phyloP scores from a whole-genome alignment of 345 rosid species.

The Aethionema arabicum region DNA sequence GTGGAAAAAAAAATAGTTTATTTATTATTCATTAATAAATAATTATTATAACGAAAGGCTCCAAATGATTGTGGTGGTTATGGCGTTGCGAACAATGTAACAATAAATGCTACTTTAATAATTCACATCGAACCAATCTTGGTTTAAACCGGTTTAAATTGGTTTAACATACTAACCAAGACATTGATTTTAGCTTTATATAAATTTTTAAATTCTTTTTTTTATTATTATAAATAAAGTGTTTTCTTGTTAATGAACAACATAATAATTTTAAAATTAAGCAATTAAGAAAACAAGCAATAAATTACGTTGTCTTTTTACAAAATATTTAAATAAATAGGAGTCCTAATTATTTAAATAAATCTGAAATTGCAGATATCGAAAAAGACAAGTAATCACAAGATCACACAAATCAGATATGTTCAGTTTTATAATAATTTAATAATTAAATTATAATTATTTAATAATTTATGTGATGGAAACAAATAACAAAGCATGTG shows the following conservation, averaged over 20 bases:
- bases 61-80: constrained; percentile 35
- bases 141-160: background rate
- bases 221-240: too few relatives aligned
- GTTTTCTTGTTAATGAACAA: too few relatives aligned
- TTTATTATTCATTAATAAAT: constrained; percentile 13
- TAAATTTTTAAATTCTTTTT: too few relatives aligned
- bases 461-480: constrained; percentile 27
- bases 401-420: too few relatives aligned
- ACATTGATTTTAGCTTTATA: too few relatives aligned
- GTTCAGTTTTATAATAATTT: background rate
- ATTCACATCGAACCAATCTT: constrained; percentile 4
- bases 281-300: too few relatives aligned
- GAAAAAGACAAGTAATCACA: too few relatives aligned
- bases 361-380: too few relatives aligned
- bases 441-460: constrained; percentile 23
- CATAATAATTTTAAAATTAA: too few relatives aligned
- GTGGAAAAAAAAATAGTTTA: background rate
- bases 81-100: constrained; percentile 22
- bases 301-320: background rate
- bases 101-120: constrained; percentile 20
- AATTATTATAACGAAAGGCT: constrained; percentile 35
- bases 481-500: constrained; percentile 35
- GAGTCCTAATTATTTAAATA: too few relatives aligned
- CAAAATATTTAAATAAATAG: background rate
- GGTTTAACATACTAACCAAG: too few relatives aligned